Evolutionary conservation across 495 filamentous ascomycete species (phyloP), one percentile per base, ranked within the genome.

Genomic region (Sphaerosporella brunnea): DNA sequence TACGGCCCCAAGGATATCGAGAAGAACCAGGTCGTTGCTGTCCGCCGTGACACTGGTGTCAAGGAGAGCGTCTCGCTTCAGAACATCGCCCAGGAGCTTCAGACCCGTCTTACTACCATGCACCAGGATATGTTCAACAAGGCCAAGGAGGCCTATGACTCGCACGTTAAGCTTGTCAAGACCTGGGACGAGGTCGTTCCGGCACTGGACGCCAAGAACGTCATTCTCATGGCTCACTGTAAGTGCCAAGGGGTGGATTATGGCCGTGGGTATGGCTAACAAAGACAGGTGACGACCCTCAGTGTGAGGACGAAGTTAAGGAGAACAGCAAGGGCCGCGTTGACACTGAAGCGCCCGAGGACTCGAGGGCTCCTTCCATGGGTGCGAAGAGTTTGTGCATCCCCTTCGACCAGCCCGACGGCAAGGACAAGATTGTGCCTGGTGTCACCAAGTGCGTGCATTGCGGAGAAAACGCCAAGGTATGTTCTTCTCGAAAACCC

Each of bases 321-420:
- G 84, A 92, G 36, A 64, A 79, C 62, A 90, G 82, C 52, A 80
- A 77, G 19, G 74, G 80, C 43, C 80, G 74, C 59, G 69, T 70
- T 11, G 75, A 78, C 56, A 75, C 80, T 45, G 80, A 78, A 41
- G 72, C 68, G 28, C 74, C 83, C 10, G 77, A 84, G 53, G 83
- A 86, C 57, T 71, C 80, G 54, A 78, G 76, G 57, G 82, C 81
- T 16, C 90, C 92, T 38, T 79, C 75, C 52, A 96, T 96, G 92
- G 90, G 90, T 51, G 92, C 90, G 58, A 97, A 97, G 76, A 82
- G 77, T 51, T 70, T 97, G 57, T 97, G 90, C 64, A 95, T 97
- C 70, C 90, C 92, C 18, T 93, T 93, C 60, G 83, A 96, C 53
- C 90, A 96, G 71, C 85, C 88, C 28, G 77, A 79, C 54, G 83